Percentiles rank a stretch among this genome's conserved stretches.
These are phyloP conservation scores for Metarhizium humberi DNA, from an alignment of 2,329 filamentous ascomycete species.

Conservation along the genomic window DNA sequence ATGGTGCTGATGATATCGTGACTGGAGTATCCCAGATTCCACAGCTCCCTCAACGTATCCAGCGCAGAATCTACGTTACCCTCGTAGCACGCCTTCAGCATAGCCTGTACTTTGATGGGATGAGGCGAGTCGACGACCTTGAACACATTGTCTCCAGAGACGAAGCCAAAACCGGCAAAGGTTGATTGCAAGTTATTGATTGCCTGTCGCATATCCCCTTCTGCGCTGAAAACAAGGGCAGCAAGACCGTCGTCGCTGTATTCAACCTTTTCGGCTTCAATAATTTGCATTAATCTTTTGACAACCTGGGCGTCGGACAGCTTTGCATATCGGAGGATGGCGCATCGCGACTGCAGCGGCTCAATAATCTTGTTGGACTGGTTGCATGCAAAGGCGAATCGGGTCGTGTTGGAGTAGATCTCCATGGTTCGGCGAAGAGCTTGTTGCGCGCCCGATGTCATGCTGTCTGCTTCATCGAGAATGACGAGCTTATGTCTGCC, in stretches of 20 bases:
- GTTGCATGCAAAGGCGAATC: slow-evolving; percentile 97
- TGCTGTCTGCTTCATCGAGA: slow-evolving; percentile 94
- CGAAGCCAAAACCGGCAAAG: slow-evolving; percentile 85
- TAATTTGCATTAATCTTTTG: slow-evolving; percentile 83
- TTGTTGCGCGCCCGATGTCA: slow-evolving; percentile 95
- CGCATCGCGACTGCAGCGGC: slow-evolving; percentile 92
- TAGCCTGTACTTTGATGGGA: slow-evolving; percentile 95
- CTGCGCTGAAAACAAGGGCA: slow-evolving; percentile 92
- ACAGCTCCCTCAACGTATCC: slow-evolving; percentile 80
- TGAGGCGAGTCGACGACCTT: slow-evolving; percentile 95
- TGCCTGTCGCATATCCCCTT: slow-evolving; percentile 97
- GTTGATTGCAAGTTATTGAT: slow-evolving; percentile 98
- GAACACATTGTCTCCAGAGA: slow-evolving; percentile 97
- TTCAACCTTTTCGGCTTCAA: slow-evolving; percentile 81
- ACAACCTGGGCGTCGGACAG: slow-evolving; percentile 90
- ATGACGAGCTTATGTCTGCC: slow-evolving; percentile 96
- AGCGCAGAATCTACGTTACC: slow-evolving; percentile 82
- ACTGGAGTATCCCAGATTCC: slow-evolving; percentile 92
- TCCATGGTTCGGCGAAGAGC: slow-evolving; percentile 95
- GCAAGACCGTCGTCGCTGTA: slow-evolving; percentile 90
- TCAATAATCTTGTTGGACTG: slow-evolving; percentile 99
- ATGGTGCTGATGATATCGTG: slow-evolving; percentile 99
- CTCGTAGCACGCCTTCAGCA: slow-evolving; percentile 96
- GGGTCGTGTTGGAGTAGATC: slow-evolving; percentile 92
- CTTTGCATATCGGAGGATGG: slow-evolving; percentile 87